Base-by-base conservation (phyloP, 306 rosid genomes). In the Arachis stenosperma region DNA sequence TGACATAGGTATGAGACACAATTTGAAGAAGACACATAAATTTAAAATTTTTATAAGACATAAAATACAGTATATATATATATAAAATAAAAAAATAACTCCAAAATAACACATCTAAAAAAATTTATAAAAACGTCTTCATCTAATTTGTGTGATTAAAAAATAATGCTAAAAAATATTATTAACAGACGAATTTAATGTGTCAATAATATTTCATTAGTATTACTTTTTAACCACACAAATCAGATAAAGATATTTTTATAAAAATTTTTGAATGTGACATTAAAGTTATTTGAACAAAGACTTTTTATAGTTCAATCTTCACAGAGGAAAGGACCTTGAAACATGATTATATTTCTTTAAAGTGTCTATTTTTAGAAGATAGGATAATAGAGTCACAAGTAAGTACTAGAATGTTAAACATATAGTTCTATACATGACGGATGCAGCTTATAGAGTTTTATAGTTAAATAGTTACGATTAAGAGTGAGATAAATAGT, bases 371-470 rank as follows among this genome's bases (percentile, higher is more conserved):
- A 61, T 50, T 65, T 55, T 53, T 65, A 56, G 77, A 53, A 51
- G 78, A 10, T 73, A 65, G 78, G 70, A 63, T 40, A 69, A 69
- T 67, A 56, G 10, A 47, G 37, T 59, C 61, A 67, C 37, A n/a
- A 15, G 81, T 65, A 65, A 74, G 64, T 37, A 55, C 55, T 54
- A 67, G 67, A 58, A 46, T 54, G 77, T 77, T 48, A 6, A 36
- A 56, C 53, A 56, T 61, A 15, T 56, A 64, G 77, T 43, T 75
- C 11, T 61, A 43, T 71, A 63, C 72, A 68, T 58, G 74, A 61
- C 70, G 71, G 79, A 70, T 67, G 71, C 58, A 47, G 70, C 57
- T 52, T 52, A 72, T 67, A 76, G 41, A 14, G 56, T 74, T 50
- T 40, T 64, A 22, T 22, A 22, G 27, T 22, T 22, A 22, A 22